Conservation (phyloP, 73 alveolate genomes). For the Paramecium octaurelia region DNA sequence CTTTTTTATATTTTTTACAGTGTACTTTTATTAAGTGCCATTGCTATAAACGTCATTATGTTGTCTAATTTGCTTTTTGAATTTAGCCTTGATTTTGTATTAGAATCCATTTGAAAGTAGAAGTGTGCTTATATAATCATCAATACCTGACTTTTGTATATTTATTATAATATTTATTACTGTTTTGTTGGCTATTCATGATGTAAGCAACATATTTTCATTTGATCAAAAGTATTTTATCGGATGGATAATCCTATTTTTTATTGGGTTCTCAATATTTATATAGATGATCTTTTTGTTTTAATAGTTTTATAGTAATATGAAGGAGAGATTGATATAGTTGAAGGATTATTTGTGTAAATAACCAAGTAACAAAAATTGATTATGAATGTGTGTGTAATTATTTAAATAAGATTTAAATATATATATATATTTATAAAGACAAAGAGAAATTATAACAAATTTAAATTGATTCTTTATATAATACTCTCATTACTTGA, state of each 20-base stretch:
- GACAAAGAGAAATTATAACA: not conserved
- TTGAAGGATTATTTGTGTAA: not conserved
- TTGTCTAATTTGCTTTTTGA: not conserved
- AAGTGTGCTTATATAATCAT: not conserved
- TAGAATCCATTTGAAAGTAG: constrained; percentile 28
- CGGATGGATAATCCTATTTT: not conserved
- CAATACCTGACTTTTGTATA: constrained; percentile 16
- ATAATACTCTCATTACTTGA: not conserved
- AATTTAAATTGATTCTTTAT: not conserved
- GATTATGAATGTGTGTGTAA: not conserved
- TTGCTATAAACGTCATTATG: not conserved
- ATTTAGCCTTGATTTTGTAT: not conserved
- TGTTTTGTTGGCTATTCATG: not conserved
- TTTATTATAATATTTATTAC: not conserved
- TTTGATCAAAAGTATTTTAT: not conserved
- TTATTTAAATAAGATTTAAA: no score
- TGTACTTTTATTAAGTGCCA: not conserved
- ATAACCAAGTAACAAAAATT: not conserved
- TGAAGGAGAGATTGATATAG: not conserved
- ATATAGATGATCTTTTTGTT: not conserved
- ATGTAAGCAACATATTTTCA: not conserved
- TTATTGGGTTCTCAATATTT: not conserved
- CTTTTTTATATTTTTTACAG: not conserved
- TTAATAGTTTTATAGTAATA: not conserved
- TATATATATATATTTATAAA: not conserved